phyloP scores from a whole-genome alignment of 371 early-diverging fungal genomes.

The Apophysomyces elegans region DNA sequence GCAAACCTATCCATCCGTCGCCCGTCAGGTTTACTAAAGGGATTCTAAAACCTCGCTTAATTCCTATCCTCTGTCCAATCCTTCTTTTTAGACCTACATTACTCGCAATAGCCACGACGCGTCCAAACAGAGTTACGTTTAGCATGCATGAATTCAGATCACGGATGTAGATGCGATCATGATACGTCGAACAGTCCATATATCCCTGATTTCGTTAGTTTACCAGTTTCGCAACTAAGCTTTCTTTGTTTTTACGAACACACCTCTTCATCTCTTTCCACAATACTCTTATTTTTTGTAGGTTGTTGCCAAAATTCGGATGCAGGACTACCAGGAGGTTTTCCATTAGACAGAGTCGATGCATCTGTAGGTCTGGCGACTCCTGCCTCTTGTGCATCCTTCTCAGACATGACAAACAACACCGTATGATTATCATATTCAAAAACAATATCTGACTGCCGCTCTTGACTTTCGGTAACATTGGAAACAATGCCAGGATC shows the following conservation, averaged over 20 bases:
- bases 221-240: not conserved
- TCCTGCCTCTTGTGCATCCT: constrained; percentile 40
- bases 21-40: constrained; percentile 25
- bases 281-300: constrained; percentile 23
- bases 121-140: constrained; percentile 44
- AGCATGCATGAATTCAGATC: constrained; percentile 41
- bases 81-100: constrained; percentile 31
- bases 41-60: constrained; percentile 22
- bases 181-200: constrained; percentile 39
- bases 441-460: constrained; percentile 31
- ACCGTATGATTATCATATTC: constrained; percentile 37
- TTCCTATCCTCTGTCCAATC: not conserved
- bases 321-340: not conserved
- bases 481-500: constrained; percentile 23
- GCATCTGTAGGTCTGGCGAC: constrained; percentile 22
- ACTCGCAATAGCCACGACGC: constrained; percentile 39
- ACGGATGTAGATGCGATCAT: constrained; percentile 31
- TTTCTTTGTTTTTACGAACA: not conserved
- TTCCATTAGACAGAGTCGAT: not conserved
- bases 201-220: constrained; percentile 31
- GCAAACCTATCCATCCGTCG: constrained; percentile 41
- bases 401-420: constrained; percentile 47
- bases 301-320: constrained; percentile 4
- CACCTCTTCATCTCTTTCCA: constrained; percentile 41
- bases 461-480: constrained; percentile 25